A percentile compares a stretch with the other conserved stretches of the same genome.
These are phyloP conservation scores for Lentithecium fluviatile DNA, from an alignment of 495 filamentous ascomycete species.

Conservation along the genomic window DNA sequence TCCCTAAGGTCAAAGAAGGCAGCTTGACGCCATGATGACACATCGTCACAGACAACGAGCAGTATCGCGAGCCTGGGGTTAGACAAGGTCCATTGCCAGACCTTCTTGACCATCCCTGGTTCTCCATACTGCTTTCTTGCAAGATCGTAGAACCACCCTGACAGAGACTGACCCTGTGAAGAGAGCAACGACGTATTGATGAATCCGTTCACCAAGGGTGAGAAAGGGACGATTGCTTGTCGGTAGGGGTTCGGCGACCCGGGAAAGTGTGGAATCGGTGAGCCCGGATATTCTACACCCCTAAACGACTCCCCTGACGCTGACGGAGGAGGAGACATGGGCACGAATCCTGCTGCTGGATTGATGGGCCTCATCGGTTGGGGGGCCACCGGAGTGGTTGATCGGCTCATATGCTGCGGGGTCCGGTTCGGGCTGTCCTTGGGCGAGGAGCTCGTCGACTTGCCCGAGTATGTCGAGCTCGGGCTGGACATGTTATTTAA, in stretches of 20 bases:
- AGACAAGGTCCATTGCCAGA: conserved; percentile 35
- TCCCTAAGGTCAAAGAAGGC: conserved; percentile 35
- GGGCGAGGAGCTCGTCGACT: conserved; percentile 24
- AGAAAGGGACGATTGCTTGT: conserved; percentile 6
- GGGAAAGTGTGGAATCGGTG: conserved; percentile 24
- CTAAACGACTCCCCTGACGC: conserved; percentile 23
- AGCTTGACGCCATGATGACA: conserved; percentile 33
- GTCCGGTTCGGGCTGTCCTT: conserved; percentile 32
- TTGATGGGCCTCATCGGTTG: conserved; percentile 33
- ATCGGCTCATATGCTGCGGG: conserved; percentile 33
- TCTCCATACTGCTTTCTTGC: conserved; percentile 29
- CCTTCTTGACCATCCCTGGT: conserved; percentile 9
- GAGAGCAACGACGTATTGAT: conserved; percentile 21
- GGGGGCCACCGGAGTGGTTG: conserved; percentile 34
- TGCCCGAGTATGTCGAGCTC: conserved; percentile 17
- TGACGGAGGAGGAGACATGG: conserved; percentile 9
- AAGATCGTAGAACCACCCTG: conserved; percentile 25
- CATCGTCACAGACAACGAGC: conserved; percentile 34
- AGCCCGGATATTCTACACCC: conserved; percentile 22
- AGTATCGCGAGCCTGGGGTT: conserved; percentile 35
- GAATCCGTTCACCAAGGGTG: conserved; percentile 22
- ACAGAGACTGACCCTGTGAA: conserved; percentile 21
- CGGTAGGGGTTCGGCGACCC: conserved; percentile 35
- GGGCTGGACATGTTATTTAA: conserved; percentile 25
- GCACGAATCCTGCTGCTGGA: conserved; percentile 17